Percentiles rank a stretch among this genome's conserved stretches.
These are phyloP conservation scores for Triticum timopheevii DNA, from an alignment of 176 grass and related monocot species.

Conservation along the genomic window DNA sequence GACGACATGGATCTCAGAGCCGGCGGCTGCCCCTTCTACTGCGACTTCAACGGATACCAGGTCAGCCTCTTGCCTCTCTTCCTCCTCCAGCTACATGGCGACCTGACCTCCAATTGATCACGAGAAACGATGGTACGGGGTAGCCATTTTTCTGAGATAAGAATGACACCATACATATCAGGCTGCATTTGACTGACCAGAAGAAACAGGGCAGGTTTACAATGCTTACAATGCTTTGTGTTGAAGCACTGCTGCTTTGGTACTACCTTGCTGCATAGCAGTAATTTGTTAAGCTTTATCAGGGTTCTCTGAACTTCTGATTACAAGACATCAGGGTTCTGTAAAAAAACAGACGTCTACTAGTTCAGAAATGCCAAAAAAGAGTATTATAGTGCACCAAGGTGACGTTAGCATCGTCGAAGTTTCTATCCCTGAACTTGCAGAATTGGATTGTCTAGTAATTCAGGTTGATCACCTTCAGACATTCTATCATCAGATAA, in stretches of 20 bases:
- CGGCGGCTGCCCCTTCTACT: slow-evolving; percentile 88
- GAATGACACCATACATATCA: not conserved
- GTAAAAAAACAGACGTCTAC: not conserved
- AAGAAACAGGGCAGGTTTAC: not conserved
- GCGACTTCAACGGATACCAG: slow-evolving; percentile 92
- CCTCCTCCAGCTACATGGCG: not conserved
- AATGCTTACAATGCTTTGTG: not conserved
- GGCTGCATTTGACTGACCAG: not conserved
- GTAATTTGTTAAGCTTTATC: not conserved
- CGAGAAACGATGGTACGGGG: not conserved
- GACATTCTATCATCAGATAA: not conserved
- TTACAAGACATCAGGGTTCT: not conserved
- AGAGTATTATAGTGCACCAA: not conserved
- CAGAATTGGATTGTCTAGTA: not conserved
- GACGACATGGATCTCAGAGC: slow-evolving; percentile 69
- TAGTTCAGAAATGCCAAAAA: not conserved
- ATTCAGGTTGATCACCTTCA: not conserved
- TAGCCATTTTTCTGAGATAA: not conserved
- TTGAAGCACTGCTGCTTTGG: not conserved
- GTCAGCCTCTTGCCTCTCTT: slow-evolving; percentile 36
- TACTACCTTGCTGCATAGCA: no score
- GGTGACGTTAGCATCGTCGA: not conserved
- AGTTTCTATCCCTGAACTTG: not conserved
- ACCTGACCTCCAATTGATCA: not conserved
- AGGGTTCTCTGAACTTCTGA: not conserved